A percentile compares a stretch with the other conserved stretches of the same genome.
Conservation (phyloP, 129 eudicot species). For the Flaveria sonorensis region DNA sequence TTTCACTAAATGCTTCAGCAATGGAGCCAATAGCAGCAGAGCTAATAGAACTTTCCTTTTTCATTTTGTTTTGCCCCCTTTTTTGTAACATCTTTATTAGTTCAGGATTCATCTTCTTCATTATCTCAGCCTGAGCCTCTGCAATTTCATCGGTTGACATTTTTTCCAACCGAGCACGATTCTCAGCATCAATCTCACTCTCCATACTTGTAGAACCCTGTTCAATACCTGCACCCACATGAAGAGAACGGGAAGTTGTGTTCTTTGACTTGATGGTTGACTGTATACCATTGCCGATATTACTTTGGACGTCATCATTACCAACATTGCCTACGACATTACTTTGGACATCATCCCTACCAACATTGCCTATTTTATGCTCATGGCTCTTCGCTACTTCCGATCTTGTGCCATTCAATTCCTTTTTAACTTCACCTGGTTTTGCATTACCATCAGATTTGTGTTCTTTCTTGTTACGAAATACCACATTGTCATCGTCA, state of each 20-base stretch:
- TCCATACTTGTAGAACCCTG: slow-evolving; percentile 47
- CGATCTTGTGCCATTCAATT: background rate
- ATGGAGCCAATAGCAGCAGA: slow-evolving; percentile 39
- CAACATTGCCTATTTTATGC: background rate
- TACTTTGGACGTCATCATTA: too few relatives aligned
- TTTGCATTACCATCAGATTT: slow-evolving; percentile 31
- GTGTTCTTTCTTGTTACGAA: slow-evolving; percentile 31
- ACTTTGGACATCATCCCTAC: slow-evolving; percentile 1
- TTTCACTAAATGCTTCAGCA: slow-evolving; percentile 30
- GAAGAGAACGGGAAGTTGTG: slow-evolving; percentile 21
- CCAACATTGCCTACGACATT: background rate
- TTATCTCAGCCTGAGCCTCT: slow-evolving; percentile 79
- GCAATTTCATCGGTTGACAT: slow-evolving; percentile 92
- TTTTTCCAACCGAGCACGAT: slow-evolving; percentile 60
- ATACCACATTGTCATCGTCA: slow-evolving; percentile 25
- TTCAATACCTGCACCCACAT: slow-evolving; percentile 24
- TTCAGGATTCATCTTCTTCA: slow-evolving; percentile 64
- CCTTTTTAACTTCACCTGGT: slow-evolving; percentile 27
- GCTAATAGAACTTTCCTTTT: slow-evolving; percentile 35
- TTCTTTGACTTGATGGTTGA: slow-evolving; percentile 25
- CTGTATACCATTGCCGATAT: slow-evolving; percentile 9
- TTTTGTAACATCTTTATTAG: slow-evolving; percentile 53
- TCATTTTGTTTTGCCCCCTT: slow-evolving; percentile 57
- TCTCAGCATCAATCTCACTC: slow-evolving; percentile 87
- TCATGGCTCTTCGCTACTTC: slow-evolving; percentile 27